Base-by-base conservation (phyloP, 2,329 filamentous ascomycete species). In the Calonectria pteridis region DNA sequence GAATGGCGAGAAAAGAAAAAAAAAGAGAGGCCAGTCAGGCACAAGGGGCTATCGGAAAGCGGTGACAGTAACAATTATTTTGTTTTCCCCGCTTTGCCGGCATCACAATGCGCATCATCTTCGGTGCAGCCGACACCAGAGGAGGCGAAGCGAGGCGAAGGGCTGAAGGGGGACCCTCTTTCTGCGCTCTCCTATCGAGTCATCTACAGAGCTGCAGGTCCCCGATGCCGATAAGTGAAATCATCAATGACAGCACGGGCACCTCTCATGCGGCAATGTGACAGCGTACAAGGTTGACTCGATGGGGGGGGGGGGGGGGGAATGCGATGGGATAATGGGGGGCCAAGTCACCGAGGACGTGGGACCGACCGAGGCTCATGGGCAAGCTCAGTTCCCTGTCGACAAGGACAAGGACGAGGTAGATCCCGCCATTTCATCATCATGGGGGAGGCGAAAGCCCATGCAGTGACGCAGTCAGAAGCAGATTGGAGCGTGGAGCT, bases 31-130 rank as follows among this genome's bases (percentile, higher is more conserved):
- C 20, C n/a, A 58, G 20, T 31, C n/a, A 58, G 20, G 53, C n/a
- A 58, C 53, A 58, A 58, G 31, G 31, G 20, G n/a, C n/a, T n/a
- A 26, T n/a, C 40, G 18, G 23, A 18, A 23, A 72, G 69, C 69
- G 69, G 69, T 72, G 69, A 67, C 63, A 55, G 43, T 72, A 72
- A 72, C 69, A 72, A 72, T 72, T 70, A 63, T 55, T n/a, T 20
- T 18, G 33, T 23, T 35, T 23, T 20, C 65, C n/a, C 18, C n/a
- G n/a, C n/a, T n/a, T n/a, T n/a, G 29, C 29, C n/a, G 18, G 49
- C 64, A 67, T 65, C 40, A 55, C 58, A 29, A 14, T 66, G 55
- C 64, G 26, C 64, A 55, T 53, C 50, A 62, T 67, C 37, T 33
- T 67, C 69, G 69, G 69, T 23, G 62, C 43, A 35, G 11, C 62